A percentile compares a stretch with the other conserved stretches of the same genome.
Evolutionary conservation across 202 grass and related monocot genomes (phyloP).

Genomic region (Eragrostis tef): DNA sequence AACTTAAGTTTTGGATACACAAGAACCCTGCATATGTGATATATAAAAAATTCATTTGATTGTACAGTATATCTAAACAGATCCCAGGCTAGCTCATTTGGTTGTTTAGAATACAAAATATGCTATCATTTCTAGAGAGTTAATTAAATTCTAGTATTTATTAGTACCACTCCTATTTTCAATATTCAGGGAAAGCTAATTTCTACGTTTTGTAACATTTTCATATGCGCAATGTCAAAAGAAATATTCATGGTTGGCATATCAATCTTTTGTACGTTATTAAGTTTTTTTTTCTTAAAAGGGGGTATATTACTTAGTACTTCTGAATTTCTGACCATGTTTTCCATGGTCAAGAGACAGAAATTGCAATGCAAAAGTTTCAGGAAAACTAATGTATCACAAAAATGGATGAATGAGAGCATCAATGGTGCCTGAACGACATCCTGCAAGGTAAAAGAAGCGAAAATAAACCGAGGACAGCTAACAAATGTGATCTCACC

Average conservation of each 20-base stretch:
- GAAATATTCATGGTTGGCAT: background rate
- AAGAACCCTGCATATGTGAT: background rate
- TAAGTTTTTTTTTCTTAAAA: no score
- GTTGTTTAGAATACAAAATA: background rate
- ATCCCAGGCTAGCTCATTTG: background rate
- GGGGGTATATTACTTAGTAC: no score
- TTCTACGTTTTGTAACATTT: background rate
- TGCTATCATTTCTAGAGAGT: background rate
- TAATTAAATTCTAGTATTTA: background rate
- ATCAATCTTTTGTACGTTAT: no score
- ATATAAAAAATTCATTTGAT: no score
- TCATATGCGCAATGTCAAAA: background rate
- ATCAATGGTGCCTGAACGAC: background rate
- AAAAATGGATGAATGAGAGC: background rate
- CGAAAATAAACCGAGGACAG: background rate
- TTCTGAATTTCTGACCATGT: background rate
- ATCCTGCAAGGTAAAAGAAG: background rate
- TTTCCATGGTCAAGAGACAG: background rate
- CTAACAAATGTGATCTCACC: background rate
- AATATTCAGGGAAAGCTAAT: background rate
- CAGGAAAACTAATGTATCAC: background rate
- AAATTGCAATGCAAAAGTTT: background rate
- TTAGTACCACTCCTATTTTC: background rate
- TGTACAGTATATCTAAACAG: background rate
- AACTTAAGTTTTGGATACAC: background rate